Percentiles rank a stretch among this genome's conserved stretches.
These are phyloP conservation scores for Colletotrichum cereale DNA, from an alignment of 2,329 filamentous ascomycete species.

Conservation along the genomic window DNA sequence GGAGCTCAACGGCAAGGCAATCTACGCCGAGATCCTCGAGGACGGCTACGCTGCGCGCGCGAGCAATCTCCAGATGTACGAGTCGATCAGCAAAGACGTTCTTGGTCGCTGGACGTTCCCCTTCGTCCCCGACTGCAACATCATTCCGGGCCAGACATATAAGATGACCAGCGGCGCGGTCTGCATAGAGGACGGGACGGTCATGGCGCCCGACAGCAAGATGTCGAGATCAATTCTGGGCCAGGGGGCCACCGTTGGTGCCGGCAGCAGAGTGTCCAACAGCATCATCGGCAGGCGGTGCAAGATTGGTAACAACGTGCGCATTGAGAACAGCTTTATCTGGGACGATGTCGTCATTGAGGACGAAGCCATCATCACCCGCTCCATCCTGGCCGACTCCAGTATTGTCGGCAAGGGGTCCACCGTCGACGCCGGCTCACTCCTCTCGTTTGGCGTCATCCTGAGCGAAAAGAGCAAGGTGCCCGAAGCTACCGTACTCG, in stretches of 20 bases:
- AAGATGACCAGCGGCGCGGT: conserved; percentile 76
- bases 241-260: conserved; percentile 79
- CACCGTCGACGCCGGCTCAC: conserved; percentile 76
- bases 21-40: conserved; percentile 87
- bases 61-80: conserved; percentile 88
- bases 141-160: conserved; percentile 83
- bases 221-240: conserved; percentile 83
- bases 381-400: conserved; percentile 82
- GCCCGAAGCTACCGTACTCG: conserved; percentile 49
- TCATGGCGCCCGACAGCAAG: conserved; percentile 77
- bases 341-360: conserved; percentile 88
- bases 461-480: conserved; percentile 73
- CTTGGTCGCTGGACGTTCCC: conserved; percentile 89
- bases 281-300: conserved; percentile 88
- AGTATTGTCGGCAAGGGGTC: conserved; percentile 79
- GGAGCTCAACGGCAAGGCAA: conserved; percentile 96
- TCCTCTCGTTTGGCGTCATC: conserved; percentile 83
- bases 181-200: conserved; percentile 84
- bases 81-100: conserved; percentile 89
- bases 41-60: conserved; percentile 90
- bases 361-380: conserved; percentile 77
- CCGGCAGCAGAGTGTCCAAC: conserved; percentile 76
- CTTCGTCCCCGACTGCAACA: conserved; percentile 88
- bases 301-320: conserved; percentile 86
- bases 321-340: conserved; percentile 83